phyloP scores from a whole-genome alignment of 2,329 filamentous ascomycete genomes.

The Penicillium concentricum region DNA sequence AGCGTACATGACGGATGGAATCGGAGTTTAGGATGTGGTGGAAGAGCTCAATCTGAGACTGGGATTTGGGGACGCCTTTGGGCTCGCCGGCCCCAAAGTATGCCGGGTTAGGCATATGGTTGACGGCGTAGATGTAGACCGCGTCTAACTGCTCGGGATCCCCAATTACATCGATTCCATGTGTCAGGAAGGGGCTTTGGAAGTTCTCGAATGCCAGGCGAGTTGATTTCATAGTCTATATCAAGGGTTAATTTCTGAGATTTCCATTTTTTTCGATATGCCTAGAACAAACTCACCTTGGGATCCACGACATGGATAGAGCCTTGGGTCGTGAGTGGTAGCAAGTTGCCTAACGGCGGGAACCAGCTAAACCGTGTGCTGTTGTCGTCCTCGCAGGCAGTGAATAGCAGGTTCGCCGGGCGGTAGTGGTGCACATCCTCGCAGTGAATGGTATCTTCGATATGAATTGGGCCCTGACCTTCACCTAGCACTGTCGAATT shows the following conservation, averaged over 20 bases:
- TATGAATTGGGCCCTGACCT: constrained; percentile 39
- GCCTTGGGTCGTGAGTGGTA: constrained; percentile 30
- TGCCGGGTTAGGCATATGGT: constrained; percentile 55
- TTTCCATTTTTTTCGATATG: background rate
- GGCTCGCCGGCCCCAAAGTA: constrained; percentile 26
- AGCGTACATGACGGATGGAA: constrained; percentile 50
- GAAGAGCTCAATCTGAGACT: constrained; percentile 60
- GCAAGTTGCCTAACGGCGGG: constrained; percentile 47
- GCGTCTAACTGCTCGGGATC: constrained; percentile 46
- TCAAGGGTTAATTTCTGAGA: background rate
- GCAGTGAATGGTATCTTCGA: constrained; percentile 56
- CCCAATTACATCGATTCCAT: constrained; percentile 60
- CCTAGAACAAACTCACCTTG: constrained; percentile 38
- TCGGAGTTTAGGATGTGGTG: constrained; percentile 50
- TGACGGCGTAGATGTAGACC: constrained; percentile 62
- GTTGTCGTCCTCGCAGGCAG: constrained; percentile 54
- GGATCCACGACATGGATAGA: constrained; percentile 55
- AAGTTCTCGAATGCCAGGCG: constrained; percentile 54
- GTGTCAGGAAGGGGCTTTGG: constrained; percentile 54
- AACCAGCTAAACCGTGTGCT: constrained; percentile 53
- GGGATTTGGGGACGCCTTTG: constrained; percentile 39
- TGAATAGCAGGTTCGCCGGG: constrained; percentile 52
- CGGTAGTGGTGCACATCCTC: constrained; percentile 61
- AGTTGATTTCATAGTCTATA: constrained; percentile 47
- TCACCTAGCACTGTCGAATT: constrained; percentile 21